Conservation (phyloP, 352 stramenopile species). For the Phytophthora brassicae region DNA sequence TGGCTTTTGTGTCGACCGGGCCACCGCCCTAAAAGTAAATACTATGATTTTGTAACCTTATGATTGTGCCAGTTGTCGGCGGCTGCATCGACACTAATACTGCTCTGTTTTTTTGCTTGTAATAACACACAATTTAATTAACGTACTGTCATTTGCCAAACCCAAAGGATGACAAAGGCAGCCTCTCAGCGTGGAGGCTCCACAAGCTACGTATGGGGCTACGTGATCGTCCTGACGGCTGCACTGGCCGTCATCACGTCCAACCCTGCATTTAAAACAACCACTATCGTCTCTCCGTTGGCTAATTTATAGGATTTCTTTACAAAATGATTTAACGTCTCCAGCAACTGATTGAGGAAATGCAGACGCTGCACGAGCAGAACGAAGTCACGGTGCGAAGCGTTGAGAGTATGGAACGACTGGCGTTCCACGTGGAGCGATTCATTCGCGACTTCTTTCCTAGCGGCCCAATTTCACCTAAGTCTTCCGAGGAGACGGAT, state of each 20-base stretch:
- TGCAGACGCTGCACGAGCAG: slow-evolving; percentile 32
- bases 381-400: slow-evolving; percentile 40
- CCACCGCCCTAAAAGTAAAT: too few relatives aligned
- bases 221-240: slow-evolving; percentile 65
- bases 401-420: slow-evolving; percentile 39
- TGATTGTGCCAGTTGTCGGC: too few relatives aligned
- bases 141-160: too few relatives aligned
- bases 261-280: too few relatives aligned
- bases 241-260: slow-evolving; percentile 51
- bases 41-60: too few relatives aligned
- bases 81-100: too few relatives aligned
- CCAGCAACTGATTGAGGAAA: slow-evolving; percentile 31
- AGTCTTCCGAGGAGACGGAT: background rate
- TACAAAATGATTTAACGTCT: too few relatives aligned
- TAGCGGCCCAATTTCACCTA: background rate
- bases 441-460: slow-evolving; percentile 28
- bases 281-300: too few relatives aligned
- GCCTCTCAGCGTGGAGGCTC: slow-evolving; percentile 52
- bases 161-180: slow-evolving; percentile 25
- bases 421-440: slow-evolving; percentile 36
- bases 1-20: too few relatives aligned
- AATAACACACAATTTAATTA: too few relatives aligned
- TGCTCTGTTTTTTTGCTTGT: too few relatives aligned
- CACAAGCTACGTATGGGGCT: slow-evolving; percentile 77
- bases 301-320: too few relatives aligned